Evolutionary conservation across 1,284 basidiomycete genomes (phyloP).

Genomic region (Xanthoconium separans): DNA sequence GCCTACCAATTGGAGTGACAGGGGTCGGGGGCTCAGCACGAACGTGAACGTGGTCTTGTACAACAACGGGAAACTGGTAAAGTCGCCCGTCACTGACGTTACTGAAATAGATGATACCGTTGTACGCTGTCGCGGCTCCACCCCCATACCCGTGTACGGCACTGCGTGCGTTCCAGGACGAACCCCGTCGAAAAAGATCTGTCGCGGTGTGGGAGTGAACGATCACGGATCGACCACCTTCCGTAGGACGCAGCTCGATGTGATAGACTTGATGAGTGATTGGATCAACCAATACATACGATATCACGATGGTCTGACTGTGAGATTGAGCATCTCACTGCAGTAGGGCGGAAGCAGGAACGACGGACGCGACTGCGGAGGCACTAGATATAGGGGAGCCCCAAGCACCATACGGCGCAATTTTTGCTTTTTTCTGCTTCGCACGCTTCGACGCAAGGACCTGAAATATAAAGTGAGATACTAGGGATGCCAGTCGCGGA

Average conservation of each 20-base stretch:
- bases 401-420: constrained; percentile 2
- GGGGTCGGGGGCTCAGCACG: not conserved
- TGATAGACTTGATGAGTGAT: not conserved
- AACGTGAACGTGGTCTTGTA: not conserved
- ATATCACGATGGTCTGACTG: not conserved
- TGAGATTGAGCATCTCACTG: not conserved
- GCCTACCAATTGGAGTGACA: not conserved
- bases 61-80: not conserved
- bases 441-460: too few relatives aligned
- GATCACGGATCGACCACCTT: constrained; percentile 1
- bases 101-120: not conserved
- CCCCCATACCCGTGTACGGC: constrained; percentile 1
- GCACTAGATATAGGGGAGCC: not conserved
- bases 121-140: not conserved
- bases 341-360: not conserved
- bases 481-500: too few relatives aligned
- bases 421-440: not conserved
- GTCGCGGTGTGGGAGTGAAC: constrained; percentile 1
- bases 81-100: not conserved
- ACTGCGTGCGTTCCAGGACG: constrained; percentile 3
- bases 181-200: constrained; percentile 1
- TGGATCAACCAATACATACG: constrained; percentile 1
- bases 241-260: constrained; percentile 1
- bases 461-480: too few relatives aligned
- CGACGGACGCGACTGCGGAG: not conserved